These are phyloP conservation scores for Brasilioporus rufonigricans DNA, from an alignment of 768 basidiomycete species.

Conservation along the genomic window DNA sequence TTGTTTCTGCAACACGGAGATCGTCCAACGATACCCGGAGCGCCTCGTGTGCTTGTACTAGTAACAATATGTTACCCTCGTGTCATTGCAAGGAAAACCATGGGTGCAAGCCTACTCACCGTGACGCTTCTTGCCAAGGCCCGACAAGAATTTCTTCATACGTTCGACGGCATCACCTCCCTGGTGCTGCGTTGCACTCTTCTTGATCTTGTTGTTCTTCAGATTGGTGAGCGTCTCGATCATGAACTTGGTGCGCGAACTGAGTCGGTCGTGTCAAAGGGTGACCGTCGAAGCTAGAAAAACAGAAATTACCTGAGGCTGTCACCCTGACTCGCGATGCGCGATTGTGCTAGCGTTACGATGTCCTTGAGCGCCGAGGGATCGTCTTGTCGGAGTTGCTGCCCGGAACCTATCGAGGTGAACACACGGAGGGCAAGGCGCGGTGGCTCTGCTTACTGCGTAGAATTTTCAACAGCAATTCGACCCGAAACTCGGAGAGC, in stretches of 20 bases:
- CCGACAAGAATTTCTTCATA: slow-evolving; percentile 84
- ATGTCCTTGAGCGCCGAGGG: slow-evolving; percentile 92
- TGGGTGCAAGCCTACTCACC: slow-evolving; percentile 37
- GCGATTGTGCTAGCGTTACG: slow-evolving; percentile 74
- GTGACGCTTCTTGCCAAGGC: slow-evolving; percentile 74
- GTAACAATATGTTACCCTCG: too few species aligned
- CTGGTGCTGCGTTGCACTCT: slow-evolving; percentile 61
- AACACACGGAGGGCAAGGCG: not conserved
- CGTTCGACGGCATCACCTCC: slow-evolving; percentile 74
- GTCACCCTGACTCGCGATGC: slow-evolving; percentile 52
- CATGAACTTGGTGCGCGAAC: slow-evolving; percentile 94
- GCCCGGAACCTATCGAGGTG: slow-evolving; percentile 73
- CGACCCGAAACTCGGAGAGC: slow-evolving; percentile 78
- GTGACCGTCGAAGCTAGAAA: not conserved
- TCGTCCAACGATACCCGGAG: slow-evolving; percentile 85
- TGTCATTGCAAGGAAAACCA: not conserved
- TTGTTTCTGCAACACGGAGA: slow-evolving; percentile 75
- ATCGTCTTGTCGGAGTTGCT: slow-evolving; percentile 88
- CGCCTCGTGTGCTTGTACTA: slow-evolving; percentile 82
- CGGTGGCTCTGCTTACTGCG: slow-evolving; percentile 52
- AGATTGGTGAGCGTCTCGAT: slow-evolving; percentile 88
- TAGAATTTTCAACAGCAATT: slow-evolving; percentile 81
- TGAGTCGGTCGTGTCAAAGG: slow-evolving; percentile 29
- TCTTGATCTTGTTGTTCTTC: slow-evolving; percentile 85
- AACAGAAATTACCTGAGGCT: slow-evolving; percentile 45